Base-by-base conservation (phyloP, 352 stramenopile species). In the Globisporangium sylvaticum region DNA sequence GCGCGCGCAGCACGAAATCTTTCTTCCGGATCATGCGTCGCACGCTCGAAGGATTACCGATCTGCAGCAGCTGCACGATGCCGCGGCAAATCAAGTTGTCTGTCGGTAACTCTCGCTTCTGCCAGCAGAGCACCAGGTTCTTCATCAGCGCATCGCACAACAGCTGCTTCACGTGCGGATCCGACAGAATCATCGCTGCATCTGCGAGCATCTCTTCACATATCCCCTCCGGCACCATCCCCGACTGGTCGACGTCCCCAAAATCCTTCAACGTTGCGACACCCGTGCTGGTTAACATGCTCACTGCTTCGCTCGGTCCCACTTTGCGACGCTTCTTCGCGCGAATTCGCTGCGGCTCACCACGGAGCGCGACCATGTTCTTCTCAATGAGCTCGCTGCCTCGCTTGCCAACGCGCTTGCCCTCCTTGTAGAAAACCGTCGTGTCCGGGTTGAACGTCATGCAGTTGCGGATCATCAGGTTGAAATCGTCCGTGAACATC, bases 381-480 rank as follows among this genome's bases (percentile, higher is more conserved):
- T 87, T 86, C 42, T 93, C 84, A 48, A 96, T 87, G n/a, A 93
- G 68, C 56, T 90, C 86, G 29, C 80, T 73, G 25, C 88, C 87
- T n/a, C 86, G 79, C 72, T 94, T 96, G 25, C 84, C 83, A 20
- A 96, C 74, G 46, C 88, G 83, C 65, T 96, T 96, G 58, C 76
- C 88, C 78, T 96, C 87, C 52, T 95, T 96, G 71, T 93, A 93
- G 64, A 94, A 96, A 20, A 96, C 86, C 2, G 88, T 95, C 32
- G 83, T 89, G 59, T 94, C 85, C 3, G 86, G 80, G 58, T 96
- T 96, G 68, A 94, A 96, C 7, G 83, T 87, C 71, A 94, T 80
- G 61, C 88, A 96, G 67, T 96, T 96, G 39, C 84, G 81, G 64
- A 94, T 94, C 80, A 96, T 96, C 22, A 94, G 73, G 56, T 89